Conservation (phyloP, 2,329 filamentous ascomycete genomes). For the Pseudogymnoascus sp. region DNA sequence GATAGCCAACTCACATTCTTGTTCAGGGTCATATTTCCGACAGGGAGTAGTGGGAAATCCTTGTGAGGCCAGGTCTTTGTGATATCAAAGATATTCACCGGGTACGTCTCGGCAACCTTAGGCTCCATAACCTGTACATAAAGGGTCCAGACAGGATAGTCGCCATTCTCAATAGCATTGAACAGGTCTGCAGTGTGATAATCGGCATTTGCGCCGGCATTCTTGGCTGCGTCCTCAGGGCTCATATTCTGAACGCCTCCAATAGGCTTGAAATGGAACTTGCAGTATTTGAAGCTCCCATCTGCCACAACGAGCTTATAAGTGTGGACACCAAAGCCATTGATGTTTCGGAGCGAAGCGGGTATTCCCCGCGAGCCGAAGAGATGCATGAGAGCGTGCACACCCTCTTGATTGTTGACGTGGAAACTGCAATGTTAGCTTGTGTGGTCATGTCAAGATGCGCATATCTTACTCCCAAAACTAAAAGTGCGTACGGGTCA, state of each 20-base stretch:
- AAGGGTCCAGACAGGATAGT: slow-evolving; percentile 44
- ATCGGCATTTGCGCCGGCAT: slow-evolving; percentile 32
- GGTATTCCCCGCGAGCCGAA: slow-evolving; percentile 45
- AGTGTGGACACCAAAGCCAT: slow-evolving; percentile 43
- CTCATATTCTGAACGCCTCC: slow-evolving; percentile 40
- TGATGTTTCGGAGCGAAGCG: slow-evolving; percentile 38
- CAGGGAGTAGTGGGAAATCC: slow-evolving; percentile 40
- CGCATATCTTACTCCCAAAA: slow-evolving; percentile 28
- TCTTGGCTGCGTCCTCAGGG: slow-evolving; percentile 29
- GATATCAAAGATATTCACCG: slow-evolving; percentile 47
- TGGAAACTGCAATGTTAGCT: slow-evolving; percentile 24
- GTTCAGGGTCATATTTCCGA: slow-evolving; percentile 46
- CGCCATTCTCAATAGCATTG: slow-evolving; percentile 38
- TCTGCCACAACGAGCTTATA: slow-evolving; percentile 39
- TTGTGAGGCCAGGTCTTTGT: slow-evolving; percentile 48
- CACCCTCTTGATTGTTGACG: slow-evolving; percentile 40
- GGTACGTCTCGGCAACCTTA: slow-evolving; percentile 40
- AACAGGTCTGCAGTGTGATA: slow-evolving; percentile 33
- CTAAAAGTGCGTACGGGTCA: slow-evolving; percentile 14
- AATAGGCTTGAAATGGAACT: slow-evolving; percentile 43
- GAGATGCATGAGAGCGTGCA: slow-evolving; percentile 45
- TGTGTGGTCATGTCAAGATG: not conserved
- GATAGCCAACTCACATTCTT: slow-evolving; percentile 33
- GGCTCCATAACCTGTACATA: slow-evolving; percentile 49
- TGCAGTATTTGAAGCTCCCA: slow-evolving; percentile 42